Percentiles rank a stretch among this genome's conserved stretches.
Conservation (phyloP, 805 yeast genomes). For the Ogataea wickerhamii region DNA sequence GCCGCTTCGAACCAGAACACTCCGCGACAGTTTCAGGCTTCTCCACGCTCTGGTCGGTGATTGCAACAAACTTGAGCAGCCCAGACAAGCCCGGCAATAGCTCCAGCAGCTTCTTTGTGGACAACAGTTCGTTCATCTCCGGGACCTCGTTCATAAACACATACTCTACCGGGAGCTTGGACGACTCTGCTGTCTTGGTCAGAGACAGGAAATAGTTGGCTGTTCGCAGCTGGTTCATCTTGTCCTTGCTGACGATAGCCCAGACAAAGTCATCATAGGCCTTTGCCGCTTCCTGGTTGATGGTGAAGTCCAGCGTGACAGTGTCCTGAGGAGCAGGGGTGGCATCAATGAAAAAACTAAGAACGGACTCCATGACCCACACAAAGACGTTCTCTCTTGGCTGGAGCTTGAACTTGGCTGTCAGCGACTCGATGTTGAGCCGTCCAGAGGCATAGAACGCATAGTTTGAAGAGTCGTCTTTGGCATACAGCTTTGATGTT, state of each 20-base stretch:
- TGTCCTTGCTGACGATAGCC: conserved; percentile 80
- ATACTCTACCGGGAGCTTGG: conserved; percentile 64
- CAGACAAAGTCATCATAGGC: conserved; percentile 68
- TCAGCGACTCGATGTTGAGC: conserved; percentile 61
- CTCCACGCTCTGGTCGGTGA: conserved; percentile 79
- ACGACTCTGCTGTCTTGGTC: conserved; percentile 75
- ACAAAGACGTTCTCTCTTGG: conserved; percentile 79
- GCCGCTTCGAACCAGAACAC: conserved; percentile 48
- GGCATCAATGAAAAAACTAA: conserved; percentile 56
- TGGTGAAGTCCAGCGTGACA: conserved; percentile 58
- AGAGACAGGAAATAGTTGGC: conserved; percentile 78
- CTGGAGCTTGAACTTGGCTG: conserved; percentile 58
- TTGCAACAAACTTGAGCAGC: conserved; percentile 61
- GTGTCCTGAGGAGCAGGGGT: conserved; percentile 55
- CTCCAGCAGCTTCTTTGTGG: conserved; percentile 47
- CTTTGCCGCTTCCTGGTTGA: conserved; percentile 39
- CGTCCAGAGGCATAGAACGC: conserved; percentile 86
- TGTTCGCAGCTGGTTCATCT: conserved; percentile 73
- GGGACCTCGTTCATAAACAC: conserved; percentile 88
- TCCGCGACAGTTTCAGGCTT: conserved; percentile 63
- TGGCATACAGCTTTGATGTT: conserved; percentile 42
- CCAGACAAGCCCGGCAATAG: conserved; percentile 36
- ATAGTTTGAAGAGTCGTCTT: conserved; percentile 62
- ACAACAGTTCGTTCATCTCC: conserved; percentile 70
- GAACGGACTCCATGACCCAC: conserved; percentile 57